Percentiles rank a stretch among this genome's conserved stretches.
These are phyloP conservation scores for Xylaria nigripes DNA, from an alignment of 495 filamentous ascomycete genomes.

Conservation along the genomic window DNA sequence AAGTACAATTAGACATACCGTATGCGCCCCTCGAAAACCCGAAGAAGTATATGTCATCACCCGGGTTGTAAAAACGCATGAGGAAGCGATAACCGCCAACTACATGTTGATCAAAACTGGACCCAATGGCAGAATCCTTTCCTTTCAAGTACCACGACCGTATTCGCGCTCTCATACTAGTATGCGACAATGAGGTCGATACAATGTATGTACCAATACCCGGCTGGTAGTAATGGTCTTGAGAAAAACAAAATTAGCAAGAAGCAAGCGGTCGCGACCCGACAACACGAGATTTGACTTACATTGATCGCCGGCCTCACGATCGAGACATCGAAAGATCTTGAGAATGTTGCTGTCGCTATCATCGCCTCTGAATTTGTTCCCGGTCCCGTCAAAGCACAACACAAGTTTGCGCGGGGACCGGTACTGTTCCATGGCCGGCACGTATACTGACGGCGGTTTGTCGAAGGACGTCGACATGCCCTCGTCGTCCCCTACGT, in stretches of 20 bases:
- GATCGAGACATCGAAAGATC: conserved; percentile 62
- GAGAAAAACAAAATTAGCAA: conserved; percentile 10
- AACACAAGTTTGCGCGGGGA: conserved; percentile 52
- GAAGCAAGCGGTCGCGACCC: neutral
- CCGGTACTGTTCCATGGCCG: conserved; percentile 4
- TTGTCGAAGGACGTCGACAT: conserved; percentile 3
- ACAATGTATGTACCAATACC: conserved; percentile 83
- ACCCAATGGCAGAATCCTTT: conserved; percentile 77
- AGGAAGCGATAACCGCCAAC: conserved; percentile 81
- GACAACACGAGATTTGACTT: conserved; percentile 11
- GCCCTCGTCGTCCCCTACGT: conserved; percentile 1
- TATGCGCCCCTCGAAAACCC: conserved; percentile 85
- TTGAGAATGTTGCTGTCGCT: conserved; percentile 86
- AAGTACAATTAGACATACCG: conserved; percentile 2
- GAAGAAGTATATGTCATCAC: conserved; percentile 75
- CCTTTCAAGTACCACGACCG: conserved; percentile 73
- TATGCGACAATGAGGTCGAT: conserved; percentile 58
- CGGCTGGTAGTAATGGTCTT: conserved; percentile 66
- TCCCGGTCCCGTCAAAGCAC: conserved; percentile 86
- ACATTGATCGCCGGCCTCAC: conserved; percentile 45
- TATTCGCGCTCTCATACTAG: conserved; percentile 52
- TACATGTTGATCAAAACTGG: conserved; percentile 76
- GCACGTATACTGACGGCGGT: conserved; percentile 8
- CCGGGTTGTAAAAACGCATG: conserved; percentile 75
- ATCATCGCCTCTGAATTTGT: conserved; percentile 74